These are phyloP conservation scores for Inga oerstediana DNA, from an alignment of 306 rosid species.

Conservation along the genomic window DNA sequence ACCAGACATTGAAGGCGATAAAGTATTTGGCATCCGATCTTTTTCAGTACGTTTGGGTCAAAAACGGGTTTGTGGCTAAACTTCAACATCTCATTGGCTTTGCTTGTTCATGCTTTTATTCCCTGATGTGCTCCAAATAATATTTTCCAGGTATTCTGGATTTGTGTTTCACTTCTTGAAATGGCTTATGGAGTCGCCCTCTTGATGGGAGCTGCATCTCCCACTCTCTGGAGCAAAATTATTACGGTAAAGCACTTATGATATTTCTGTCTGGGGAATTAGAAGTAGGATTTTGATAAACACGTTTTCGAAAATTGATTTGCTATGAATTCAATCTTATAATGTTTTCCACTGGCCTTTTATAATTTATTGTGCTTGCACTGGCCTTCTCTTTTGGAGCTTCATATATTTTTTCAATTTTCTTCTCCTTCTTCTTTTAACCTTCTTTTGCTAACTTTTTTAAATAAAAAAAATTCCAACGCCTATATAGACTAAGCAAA, in stretches of 20 bases:
- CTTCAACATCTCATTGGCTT: slow-evolving; percentile 24
- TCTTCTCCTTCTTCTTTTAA: neutral
- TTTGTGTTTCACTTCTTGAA: slow-evolving; percentile 83
- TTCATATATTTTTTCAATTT: neutral
- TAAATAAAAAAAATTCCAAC: neutral
- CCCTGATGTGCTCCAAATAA: slow-evolving; percentile 29
- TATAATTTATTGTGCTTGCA: neutral
- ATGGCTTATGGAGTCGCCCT: slow-evolving; percentile 79
- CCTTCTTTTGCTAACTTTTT: neutral
- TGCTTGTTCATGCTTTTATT: slow-evolving; percentile 11
- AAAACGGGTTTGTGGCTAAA: slow-evolving; percentile 56
- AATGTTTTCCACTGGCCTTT: slow-evolving; percentile 15
- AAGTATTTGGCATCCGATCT: slow-evolving; percentile 74
- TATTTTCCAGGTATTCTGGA: slow-evolving; percentile 85
- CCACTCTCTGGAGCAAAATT: slow-evolving; percentile 75
- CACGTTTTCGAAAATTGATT: neutral
- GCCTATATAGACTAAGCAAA: neutral
- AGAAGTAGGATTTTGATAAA: slow-evolving; percentile 1
- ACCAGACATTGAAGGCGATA: slow-evolving; percentile 98
- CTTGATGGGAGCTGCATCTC: slow-evolving; percentile 73
- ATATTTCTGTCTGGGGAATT: neutral
- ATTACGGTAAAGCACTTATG: slow-evolving; percentile 57
- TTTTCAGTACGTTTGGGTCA: slow-evolving; percentile 93
- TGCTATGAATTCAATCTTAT: slow-evolving; percentile 4
- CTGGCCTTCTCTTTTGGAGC: neutral